phyloP scores from a whole-genome alignment of 2,329 filamentous ascomycete genomes.

The Calonectria multiphialidica region DNA sequence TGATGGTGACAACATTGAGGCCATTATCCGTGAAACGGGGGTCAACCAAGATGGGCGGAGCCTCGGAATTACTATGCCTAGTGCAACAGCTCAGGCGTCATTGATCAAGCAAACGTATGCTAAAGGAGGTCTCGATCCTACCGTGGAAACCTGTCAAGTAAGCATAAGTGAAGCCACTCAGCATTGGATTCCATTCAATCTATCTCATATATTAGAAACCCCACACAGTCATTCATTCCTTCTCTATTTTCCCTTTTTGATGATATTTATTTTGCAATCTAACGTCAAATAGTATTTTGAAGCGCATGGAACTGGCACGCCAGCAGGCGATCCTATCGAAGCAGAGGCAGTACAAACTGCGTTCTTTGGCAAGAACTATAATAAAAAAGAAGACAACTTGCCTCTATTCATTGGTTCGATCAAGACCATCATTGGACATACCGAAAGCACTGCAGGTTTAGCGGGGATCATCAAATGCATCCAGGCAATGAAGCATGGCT shows the following conservation, averaged over 20 bases:
- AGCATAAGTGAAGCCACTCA: background rate
- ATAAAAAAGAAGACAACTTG: background rate
- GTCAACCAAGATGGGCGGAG: conserved; percentile 30
- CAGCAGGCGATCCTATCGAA: background rate
- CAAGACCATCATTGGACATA: conserved; percentile 44
- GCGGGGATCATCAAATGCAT: conserved; percentile 34
- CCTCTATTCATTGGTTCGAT: conserved; percentile 41
- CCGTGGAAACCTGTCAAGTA: conserved; percentile 48
- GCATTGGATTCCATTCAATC: too few species aligned
- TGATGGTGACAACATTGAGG: background rate
- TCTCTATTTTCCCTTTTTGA: background rate
- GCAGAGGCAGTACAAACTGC: background rate
- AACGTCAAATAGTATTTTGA: conserved; percentile 41
- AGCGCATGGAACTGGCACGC: background rate
- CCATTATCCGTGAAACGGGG: background rate
- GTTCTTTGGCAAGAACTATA: conserved; percentile 27
- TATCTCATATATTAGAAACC: too few species aligned
- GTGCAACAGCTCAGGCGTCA: conserved; percentile 52
- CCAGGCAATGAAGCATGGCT: conserved; percentile 29
- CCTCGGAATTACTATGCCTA: conserved; percentile 61
- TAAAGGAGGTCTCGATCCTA: conserved; percentile 45
- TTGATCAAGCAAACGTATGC: background rate
- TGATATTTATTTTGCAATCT: too few species aligned
- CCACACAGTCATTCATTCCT: conserved; percentile 18
- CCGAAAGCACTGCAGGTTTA: conserved; percentile 40